phyloP scores from a whole-genome alignment of 257 asterid species.

The Jacaranda copaia region DNA sequence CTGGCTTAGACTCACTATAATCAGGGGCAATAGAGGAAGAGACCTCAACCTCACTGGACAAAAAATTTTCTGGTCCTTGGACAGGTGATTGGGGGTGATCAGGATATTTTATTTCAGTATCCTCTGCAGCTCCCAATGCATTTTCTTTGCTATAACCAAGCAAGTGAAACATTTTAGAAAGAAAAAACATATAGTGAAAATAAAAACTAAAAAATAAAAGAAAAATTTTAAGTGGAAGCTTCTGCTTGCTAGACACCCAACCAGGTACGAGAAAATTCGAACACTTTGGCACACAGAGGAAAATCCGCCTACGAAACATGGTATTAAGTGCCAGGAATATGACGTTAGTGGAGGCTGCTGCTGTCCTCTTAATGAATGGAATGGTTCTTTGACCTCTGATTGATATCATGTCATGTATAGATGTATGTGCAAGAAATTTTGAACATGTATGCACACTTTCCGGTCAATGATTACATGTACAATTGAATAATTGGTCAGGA shows the following conservation, averaged over 20 bases:
- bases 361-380: background rate
- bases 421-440: background rate
- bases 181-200: slow-evolving; percentile 9
- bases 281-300: background rate
- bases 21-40: slow-evolving; percentile 60
- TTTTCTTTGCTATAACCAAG: slow-evolving; percentile 60
- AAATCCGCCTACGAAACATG: background rate
- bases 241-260: slow-evolving; percentile 4
- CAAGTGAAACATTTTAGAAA: slow-evolving; percentile 30
- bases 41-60: slow-evolving; percentile 60
- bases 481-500: slow-evolving; percentile 9
- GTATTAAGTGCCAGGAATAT: slow-evolving; percentile 1
- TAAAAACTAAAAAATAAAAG: slow-evolving; percentile 1
- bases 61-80: slow-evolving; percentile 49
- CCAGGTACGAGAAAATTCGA: slow-evolving; percentile 11
- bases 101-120: slow-evolving; percentile 51
- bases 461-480: background rate
- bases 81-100: slow-evolving; percentile 60
- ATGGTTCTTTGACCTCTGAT: slow-evolving; percentile 8
- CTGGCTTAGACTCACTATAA: slow-evolving; percentile 59
- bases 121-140: slow-evolving; percentile 54
- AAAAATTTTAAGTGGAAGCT: slow-evolving; percentile 1
- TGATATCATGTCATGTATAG: background rate
- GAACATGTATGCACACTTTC: background rate
- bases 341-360: background rate